Percentiles rank a stretch among this genome's conserved stretches.
These are phyloP conservation scores for Fusarium floridanum DNA, from an alignment of 2,329 filamentous ascomycete species.

Conservation along the genomic window DNA sequence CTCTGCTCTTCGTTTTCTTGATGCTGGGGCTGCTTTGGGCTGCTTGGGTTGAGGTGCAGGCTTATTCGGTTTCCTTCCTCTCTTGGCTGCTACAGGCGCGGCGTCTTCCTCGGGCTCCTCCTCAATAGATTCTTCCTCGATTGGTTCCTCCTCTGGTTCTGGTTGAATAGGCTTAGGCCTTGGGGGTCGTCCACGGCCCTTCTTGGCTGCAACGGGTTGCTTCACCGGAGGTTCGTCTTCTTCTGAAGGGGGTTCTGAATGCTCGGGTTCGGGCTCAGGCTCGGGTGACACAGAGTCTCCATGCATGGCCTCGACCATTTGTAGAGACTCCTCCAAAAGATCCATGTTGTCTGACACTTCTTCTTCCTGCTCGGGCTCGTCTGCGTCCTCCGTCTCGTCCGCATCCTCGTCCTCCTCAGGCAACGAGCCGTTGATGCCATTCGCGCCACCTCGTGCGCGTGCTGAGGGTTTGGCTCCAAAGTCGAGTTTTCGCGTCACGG, in stretches of 20 bases:
- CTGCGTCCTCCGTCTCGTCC: constrained; percentile 45
- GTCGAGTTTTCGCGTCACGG: constrained; percentile 68
- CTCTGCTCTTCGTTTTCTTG: constrained; percentile 35
- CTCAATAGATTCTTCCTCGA: constrained; percentile 22
- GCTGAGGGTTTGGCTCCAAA: constrained; percentile 53
- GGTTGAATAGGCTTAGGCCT: constrained; percentile 27
- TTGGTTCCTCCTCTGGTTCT: constrained; percentile 13
- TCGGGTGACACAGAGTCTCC: constrained; percentile 36
- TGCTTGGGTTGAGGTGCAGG: constrained; percentile 27
- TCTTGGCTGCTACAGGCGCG: constrained; percentile 13
- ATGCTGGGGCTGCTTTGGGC: constrained; percentile 16
- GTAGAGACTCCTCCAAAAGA: constrained; percentile 58
- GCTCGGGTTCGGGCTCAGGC: constrained; percentile 19
- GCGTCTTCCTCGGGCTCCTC: constrained; percentile 12
- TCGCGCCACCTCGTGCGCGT: constrained; percentile 36
- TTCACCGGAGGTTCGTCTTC: constrained; percentile 24
- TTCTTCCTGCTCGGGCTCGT: constrained; percentile 43
- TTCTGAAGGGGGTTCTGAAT: background rate
- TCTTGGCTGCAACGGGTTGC: constrained; percentile 22
- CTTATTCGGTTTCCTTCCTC: constrained; percentile 33
- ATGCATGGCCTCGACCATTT: constrained; percentile 55
- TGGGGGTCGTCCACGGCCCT: constrained; percentile 40
- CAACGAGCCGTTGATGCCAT: constrained; percentile 47
- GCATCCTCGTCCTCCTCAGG: constrained; percentile 46
- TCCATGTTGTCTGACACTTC: constrained; percentile 44